Evolutionary conservation across 352 stramenopile genomes (phyloP), one percentile per base, ranked within the genome.

Genomic region (Phytophthora syringae): DNA sequence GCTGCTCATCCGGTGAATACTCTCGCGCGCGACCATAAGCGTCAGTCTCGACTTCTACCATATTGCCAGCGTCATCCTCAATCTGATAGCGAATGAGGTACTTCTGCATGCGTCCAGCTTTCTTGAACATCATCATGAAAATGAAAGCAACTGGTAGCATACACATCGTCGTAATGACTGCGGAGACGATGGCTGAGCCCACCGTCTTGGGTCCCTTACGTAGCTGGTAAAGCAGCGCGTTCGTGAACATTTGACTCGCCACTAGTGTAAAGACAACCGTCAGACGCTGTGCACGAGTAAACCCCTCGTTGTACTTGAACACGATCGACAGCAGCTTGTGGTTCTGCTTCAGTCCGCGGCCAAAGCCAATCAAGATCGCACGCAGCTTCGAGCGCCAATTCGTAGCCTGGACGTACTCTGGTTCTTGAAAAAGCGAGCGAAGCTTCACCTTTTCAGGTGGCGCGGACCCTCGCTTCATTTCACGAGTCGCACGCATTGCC

Each of bases 231-330:
- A 93, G 66, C 61, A 89, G 37, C 5, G 84, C 79, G 34, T 90
- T 90, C 5, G 72, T 84, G 52, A 93, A 88, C 78, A 93, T 89
- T 36, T 91, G 77, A 52, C 72, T 91, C 60, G 86, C 85, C 21
- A 89, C 70, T 1, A 87, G 65, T 1, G 84, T 90, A 48, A 91
- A 93, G 13, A 93, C 72, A 25, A 93, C 70, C 12, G 83, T 91
- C 16, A 93, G 53, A 1, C 82, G 71, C 52, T 91, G 82, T 0
- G 77, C 66, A 7, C 84, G 82, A 37, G 78, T 80, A 27, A 90
- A 91, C 36, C 86, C 71, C 52, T 90, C 80, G 60, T 93, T 72
- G 64, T 91, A 93, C 59, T 82, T 86, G 63, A 91, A 93, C 12
- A 79, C 64, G 30, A 90, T 90, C 5, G 76, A 88, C 42, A 90